Conservation (phyloP, 1,284 basidiomycete genomes). For the Trichosporon asahii region DNA sequence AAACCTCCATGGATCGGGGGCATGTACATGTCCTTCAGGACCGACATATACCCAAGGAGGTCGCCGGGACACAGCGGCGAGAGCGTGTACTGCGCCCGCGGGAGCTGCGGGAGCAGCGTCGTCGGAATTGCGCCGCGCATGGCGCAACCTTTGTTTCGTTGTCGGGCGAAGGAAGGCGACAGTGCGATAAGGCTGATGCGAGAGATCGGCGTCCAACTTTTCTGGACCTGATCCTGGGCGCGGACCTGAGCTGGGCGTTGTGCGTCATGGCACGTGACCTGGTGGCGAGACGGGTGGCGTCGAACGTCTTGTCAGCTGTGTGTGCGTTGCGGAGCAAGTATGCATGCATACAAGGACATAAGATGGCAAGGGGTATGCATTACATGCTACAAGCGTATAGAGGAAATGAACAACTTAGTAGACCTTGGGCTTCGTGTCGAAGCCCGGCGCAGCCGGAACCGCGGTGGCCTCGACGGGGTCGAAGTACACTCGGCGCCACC, state of each 20-base stretch:
- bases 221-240: not conserved
- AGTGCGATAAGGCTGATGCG: no score
- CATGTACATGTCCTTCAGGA: slow-evolving; percentile 35
- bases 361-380: no score
- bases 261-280: slow-evolving; percentile 7
- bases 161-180: not conserved
- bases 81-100: slow-evolving; percentile 37
- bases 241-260: not conserved
- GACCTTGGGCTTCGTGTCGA: not conserved
- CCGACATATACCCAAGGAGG: slow-evolving; percentile 37
- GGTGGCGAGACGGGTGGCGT: not conserved
- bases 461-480: not conserved
- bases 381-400: not conserved
- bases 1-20: slow-evolving; percentile 49
- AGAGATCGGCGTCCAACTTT: not conserved
- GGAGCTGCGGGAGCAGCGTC: slow-evolving; percentile 40
- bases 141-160: slow-evolving; percentile 26
- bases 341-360: not conserved
- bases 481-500: slow-evolving; percentile 25
- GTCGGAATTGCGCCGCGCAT: slow-evolving; percentile 27
- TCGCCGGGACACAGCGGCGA: slow-evolving; percentile 31
- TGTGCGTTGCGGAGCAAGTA: not conserved
- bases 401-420: not conserved
- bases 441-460: no score
- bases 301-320: not conserved